These are phyloP conservation scores for Zizania latifolia DNA, from an alignment of 176 grass and related monocot species.

Conservation along the genomic window DNA sequence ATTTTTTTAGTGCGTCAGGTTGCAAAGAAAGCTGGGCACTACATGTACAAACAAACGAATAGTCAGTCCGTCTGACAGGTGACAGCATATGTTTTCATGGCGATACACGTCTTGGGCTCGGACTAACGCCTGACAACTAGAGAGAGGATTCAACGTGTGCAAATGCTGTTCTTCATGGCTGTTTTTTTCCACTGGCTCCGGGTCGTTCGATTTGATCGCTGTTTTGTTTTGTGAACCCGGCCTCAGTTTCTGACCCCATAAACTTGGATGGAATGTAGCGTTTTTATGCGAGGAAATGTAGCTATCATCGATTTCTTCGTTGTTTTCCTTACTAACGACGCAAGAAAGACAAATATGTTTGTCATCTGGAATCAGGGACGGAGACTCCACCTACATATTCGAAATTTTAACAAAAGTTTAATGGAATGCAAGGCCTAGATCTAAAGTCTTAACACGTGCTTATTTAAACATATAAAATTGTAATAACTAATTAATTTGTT, in stretches of 20 bases:
- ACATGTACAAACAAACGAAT: background rate
- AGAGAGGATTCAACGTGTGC: background rate
- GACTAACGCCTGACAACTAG: constrained; percentile 22
- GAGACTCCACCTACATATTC: no score
- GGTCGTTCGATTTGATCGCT: background rate
- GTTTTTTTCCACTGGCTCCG: background rate
- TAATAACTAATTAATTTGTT: no score
- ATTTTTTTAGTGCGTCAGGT: background rate
- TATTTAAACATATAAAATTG: no score
- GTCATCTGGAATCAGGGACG: background rate
- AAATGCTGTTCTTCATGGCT: background rate
- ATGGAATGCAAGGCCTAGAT: no score
- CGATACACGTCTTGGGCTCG: background rate
- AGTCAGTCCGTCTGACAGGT: background rate
- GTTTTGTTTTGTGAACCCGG: background rate
- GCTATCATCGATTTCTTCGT: background rate
- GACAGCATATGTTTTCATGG: background rate
- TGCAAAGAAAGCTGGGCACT: background rate
- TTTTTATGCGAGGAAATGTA: background rate
- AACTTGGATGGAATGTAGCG: no score
- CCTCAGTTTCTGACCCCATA: background rate
- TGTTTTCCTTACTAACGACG: background rate
- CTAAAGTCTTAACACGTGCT: no score
- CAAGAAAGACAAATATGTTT: background rate
- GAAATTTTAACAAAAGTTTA: no score